Evolutionary conservation across 2,329 filamentous ascomycete genomes (phyloP).

Genomic region (Fulvia fulva): DNA sequence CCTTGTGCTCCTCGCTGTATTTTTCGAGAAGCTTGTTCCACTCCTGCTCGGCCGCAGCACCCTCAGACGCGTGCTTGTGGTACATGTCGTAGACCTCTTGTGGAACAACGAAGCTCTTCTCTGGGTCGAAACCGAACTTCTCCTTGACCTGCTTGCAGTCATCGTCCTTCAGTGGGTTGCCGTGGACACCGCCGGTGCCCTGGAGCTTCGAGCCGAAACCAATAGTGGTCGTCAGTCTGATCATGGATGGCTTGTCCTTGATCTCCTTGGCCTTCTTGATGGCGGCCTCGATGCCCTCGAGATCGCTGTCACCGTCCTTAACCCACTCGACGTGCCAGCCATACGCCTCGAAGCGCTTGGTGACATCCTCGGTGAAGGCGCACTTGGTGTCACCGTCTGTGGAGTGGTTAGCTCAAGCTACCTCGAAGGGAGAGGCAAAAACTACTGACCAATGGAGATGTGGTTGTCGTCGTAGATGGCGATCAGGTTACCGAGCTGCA

Average conservation of each 20-base stretch:
- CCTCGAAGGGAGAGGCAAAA: background rate
- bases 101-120: constrained; percentile 87
- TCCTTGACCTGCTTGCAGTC: constrained; percentile 91
- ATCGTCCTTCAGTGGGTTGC: constrained; percentile 89
- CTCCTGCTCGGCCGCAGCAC: constrained; percentile 84
- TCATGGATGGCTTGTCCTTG: constrained; percentile 94
- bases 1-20: constrained; percentile 74
- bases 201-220: constrained; percentile 90
- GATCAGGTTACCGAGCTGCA: constrained; percentile 97
- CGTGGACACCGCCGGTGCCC: constrained; percentile 94
- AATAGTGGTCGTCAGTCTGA: constrained; percentile 96
- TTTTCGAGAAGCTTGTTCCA: constrained; percentile 92
- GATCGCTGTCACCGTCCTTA: constrained; percentile 81
- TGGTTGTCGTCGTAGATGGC: constrained; percentile 98
- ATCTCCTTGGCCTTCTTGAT: constrained; percentile 80
- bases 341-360: constrained; percentile 92
- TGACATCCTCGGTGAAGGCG: constrained; percentile 94
- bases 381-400: constrained; percentile 89
- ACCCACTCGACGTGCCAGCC: constrained; percentile 91
- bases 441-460: constrained; percentile 68
- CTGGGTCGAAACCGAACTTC: constrained; percentile 94
- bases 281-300: constrained; percentile 81
- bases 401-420: constrained; percentile 13
- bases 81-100: constrained; percentile 93
- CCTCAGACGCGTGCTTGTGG: constrained; percentile 76